A percentile compares a stretch with the other conserved stretches of the same genome.
Conservation (phyloP, 1,284 basidiomycete genomes). For the Heterobasidion annosum region DNA sequence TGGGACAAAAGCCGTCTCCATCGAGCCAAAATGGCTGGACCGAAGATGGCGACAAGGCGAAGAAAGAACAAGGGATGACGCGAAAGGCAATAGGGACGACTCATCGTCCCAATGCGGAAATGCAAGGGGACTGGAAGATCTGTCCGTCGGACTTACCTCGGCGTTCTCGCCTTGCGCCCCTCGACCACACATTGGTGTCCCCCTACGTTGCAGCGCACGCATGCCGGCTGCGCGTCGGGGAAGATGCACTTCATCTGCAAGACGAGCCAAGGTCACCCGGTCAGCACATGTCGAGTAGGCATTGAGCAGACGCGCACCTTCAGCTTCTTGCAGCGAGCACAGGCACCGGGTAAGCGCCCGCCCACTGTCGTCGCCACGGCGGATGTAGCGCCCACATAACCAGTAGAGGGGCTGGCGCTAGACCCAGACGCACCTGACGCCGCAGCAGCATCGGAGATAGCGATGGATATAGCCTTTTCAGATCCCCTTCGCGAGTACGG, state of each 20-base stretch:
- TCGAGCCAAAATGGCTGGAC: not conserved
- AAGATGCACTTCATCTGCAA: constrained; percentile 25
- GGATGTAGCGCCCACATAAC: too few species aligned
- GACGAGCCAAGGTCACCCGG: not conserved
- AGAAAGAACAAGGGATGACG: not conserved
- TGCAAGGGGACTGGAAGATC: not conserved
- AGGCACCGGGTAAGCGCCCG: constrained; percentile 14
- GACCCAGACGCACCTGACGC: too few species aligned
- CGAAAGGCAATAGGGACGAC: too few species aligned
- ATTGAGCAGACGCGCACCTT: constrained; percentile 14
- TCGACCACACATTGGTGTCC: constrained; percentile 24
- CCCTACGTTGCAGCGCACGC: constrained; percentile 19
- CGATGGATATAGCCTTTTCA: too few species aligned
- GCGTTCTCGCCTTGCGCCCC: constrained; percentile 25
- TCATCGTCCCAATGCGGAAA: not conserved
- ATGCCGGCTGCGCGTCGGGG: constrained; percentile 14
- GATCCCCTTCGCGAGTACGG: too few species aligned
- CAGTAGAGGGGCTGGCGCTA: too few species aligned
- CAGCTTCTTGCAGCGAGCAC: constrained; percentile 22
- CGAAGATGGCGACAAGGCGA: not conserved
- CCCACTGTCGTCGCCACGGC: too few species aligned
- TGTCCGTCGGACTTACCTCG: constrained; percentile 17
- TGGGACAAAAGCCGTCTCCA: not conserved
- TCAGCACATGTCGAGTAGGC: not conserved
- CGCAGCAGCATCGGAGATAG: too few species aligned